These are phyloP conservation scores for Evernia prunastri DNA, from an alignment of 495 filamentous ascomycete species.

Conservation along the genomic window DNA sequence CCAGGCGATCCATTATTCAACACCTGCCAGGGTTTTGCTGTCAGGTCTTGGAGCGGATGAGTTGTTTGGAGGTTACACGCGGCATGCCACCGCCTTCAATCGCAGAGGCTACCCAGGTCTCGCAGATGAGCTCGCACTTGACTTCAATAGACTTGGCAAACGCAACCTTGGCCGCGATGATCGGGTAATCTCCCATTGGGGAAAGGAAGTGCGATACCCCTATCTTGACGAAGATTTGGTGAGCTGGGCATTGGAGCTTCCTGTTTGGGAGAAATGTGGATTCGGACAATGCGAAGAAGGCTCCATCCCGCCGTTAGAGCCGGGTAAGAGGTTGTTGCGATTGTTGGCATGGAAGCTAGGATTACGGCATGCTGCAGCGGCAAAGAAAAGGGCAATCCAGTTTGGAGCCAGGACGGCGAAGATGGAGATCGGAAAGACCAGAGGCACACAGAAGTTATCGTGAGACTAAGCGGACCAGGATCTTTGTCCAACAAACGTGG, in stretches of 20 bases:
- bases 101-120: constrained; percentile 62
- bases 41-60: constrained; percentile 95
- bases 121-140: constrained; percentile 76
- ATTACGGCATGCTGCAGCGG: constrained; percentile 59
- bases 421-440: constrained; percentile 67
- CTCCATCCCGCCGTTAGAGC: constrained; percentile 46
- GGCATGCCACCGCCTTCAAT: constrained; percentile 71
- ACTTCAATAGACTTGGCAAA: constrained; percentile 80
- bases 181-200: constrained; percentile 82
- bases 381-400: constrained; percentile 92
- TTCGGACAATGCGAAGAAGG: constrained; percentile 30
- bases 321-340: constrained; percentile 74
- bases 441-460: constrained; percentile 55
- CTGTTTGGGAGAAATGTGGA: constrained; percentile 81
- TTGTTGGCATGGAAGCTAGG: constrained; percentile 71
- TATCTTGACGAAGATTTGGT: constrained; percentile 85
- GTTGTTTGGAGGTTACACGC: constrained; percentile 86
- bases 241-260: constrained; percentile 63
- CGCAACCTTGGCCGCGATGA: constrained; percentile 93
- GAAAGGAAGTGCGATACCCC: constrained; percentile 85
- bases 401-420: constrained; percentile 83
- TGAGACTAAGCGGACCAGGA: constrained; percentile 27
- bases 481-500: not conserved
- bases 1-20: constrained; percentile 46
- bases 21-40: constrained; percentile 73